Base-by-base conservation (phyloP, 1,284 basidiomycete genomes). In the Ustilago tritici region DNA sequence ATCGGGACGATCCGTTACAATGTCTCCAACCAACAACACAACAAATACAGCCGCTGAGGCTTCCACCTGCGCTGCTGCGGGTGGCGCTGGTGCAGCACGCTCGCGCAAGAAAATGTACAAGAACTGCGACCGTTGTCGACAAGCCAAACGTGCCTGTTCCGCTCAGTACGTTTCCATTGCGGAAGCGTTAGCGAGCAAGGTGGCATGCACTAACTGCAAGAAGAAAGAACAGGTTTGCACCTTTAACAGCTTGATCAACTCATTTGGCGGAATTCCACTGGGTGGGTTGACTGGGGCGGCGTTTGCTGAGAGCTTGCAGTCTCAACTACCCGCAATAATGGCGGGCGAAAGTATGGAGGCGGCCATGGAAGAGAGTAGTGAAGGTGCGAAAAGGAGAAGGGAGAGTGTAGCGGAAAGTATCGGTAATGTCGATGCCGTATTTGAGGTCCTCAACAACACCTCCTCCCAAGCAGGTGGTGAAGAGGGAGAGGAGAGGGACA, bases 41-140 rank as follows among this genome's bases (percentile, higher is more conserved):
- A 3, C 35, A 9, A 35, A 59, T 17, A 36, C 19, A 3, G 35
- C 57, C 14, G 2, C 57, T 34, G n/a, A 35, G 4, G 19, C 43
- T 6, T 46, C 43, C n/a, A 46, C n/a, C 43, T 46, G n/a, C 6
- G 17, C 43, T 46, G 36, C 36, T 38, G 34, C 19, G 1, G 40
- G 47, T 11, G 47, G 38, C 23, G 23, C 23, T 11, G 23, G 38
- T 23, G 19, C 53, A 32, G 19, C 32, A 15, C 32, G 32, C 2
- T 68, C 70, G 41, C 70, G 70, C 70, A 74, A 74, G 40, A 74
- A 74, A 47, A 74, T 74, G 71, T 75, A 70, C 72, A 70, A 68
- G 49, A 75, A 75, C 64, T 75, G 72, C 58, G 72, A 75, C 40
- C 61, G 57, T 7, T 75, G 72, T 36, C 67, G 72, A 47, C 57